phyloP scores from a whole-genome alignment of 495 filamentous ascomycete genomes.

The Talaromyces adpressus region DNA sequence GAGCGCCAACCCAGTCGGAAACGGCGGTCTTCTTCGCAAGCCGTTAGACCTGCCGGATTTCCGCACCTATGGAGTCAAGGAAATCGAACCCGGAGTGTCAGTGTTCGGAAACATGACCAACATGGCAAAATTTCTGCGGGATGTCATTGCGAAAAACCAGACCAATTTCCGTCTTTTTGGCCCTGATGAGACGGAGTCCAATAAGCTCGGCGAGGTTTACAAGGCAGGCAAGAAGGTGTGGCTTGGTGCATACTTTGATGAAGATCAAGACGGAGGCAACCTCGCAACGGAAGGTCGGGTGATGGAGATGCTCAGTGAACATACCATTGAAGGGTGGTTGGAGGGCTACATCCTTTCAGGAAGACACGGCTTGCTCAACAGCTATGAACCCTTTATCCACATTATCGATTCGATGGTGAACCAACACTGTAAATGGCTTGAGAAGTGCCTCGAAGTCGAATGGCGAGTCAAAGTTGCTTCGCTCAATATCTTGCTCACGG shows the following conservation, averaged over 20 bases:
- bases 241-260: slow-evolving; percentile 67
- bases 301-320: slow-evolving; percentile 73
- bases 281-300: slow-evolving; percentile 56
- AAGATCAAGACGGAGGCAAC: slow-evolving; percentile 64
- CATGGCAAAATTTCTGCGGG: slow-evolving; percentile 56
- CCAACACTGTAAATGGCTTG: slow-evolving; percentile 75
- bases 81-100: slow-evolving; percentile 45
- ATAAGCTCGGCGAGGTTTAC: slow-evolving; percentile 63
- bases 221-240: slow-evolving; percentile 67
- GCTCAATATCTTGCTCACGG: slow-evolving; percentile 67
- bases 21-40: slow-evolving; percentile 56
- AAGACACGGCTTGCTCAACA: slow-evolving; percentile 65
- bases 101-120: slow-evolving; percentile 52
- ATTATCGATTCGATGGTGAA: slow-evolving; percentile 76
- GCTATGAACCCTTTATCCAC: slow-evolving; percentile 73
- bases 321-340: slow-evolving; percentile 70
- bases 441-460: slow-evolving; percentile 65
- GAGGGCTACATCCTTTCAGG: slow-evolving; percentile 68
- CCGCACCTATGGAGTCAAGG: slow-evolving; percentile 48
- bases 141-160: slow-evolving; percentile 52
- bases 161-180: slow-evolving; percentile 65
- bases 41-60: slow-evolving; percentile 61
- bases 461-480: slow-evolving; percentile 62
- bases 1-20: slow-evolving; percentile 65
- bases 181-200: slow-evolving; percentile 70